These are phyloP conservation scores for Alopecurus myosuroides DNA, from an alignment of 176 grass and related monocot species.

Conservation along the genomic window DNA sequence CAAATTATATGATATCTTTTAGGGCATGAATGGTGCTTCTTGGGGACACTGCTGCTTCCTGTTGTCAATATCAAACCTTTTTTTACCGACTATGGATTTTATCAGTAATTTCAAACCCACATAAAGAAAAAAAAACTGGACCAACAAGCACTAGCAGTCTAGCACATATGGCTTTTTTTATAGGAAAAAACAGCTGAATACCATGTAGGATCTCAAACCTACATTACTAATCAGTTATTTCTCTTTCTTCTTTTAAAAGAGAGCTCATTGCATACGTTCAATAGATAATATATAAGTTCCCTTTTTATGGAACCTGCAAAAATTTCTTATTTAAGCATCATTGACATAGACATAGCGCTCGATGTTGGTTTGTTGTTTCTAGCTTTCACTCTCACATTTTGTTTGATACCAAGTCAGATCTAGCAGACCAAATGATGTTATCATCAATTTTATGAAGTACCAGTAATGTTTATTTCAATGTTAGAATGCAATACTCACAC, in stretches of 20 bases:
- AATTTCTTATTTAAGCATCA: neutral
- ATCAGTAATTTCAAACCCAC: neutral
- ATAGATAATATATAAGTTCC: neutral
- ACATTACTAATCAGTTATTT: neutral
- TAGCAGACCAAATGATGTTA: neutral
- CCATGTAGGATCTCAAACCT: neutral
- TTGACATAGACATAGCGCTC: neutral
- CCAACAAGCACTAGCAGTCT: neutral
- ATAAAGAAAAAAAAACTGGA: neutral
- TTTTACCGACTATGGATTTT: neutral
- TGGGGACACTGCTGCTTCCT: neutral
- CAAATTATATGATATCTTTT: neutral
- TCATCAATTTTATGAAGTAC: slow-evolving; percentile 3
- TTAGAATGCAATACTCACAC: neutral
- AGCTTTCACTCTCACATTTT: neutral
- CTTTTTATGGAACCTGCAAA: neutral
- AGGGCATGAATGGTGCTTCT: neutral
- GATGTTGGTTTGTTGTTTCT: neutral
- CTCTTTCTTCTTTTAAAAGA: neutral
- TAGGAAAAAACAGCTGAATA: neutral
- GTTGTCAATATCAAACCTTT: neutral
- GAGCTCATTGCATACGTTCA: neutral
- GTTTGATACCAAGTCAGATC: neutral
- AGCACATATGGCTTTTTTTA: neutral
- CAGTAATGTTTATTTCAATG: neutral